Base-by-base conservation (phyloP, 345 rosid genomes). In the Sapria himalayana region DNA sequence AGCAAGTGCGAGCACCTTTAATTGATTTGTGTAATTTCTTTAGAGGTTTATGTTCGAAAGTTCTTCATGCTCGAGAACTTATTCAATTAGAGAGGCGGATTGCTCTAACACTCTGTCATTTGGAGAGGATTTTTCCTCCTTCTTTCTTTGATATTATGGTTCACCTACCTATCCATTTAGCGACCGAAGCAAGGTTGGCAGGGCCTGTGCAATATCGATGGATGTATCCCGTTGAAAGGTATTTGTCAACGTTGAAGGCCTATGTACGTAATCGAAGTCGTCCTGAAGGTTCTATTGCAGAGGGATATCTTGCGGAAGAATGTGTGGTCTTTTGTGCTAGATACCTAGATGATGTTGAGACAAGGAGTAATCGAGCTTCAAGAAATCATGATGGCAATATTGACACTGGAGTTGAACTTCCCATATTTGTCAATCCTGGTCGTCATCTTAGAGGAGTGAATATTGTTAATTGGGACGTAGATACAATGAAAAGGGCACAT, bases 161-260 rank as follows among this genome's bases (percentile, higher is more conserved):
- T 3, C 48, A 33, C 16, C 9, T 45, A 3, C 12, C 29, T 0
- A 13, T 19, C 6, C 39, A 45, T 45, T 2, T 21, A 3, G 39
- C 40, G 5, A n/a, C 15, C 8, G 45, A 41, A 19, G 29, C 29
- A 5, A 41, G 15, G 14, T 1, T 41, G 6, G 29, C 21, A 33
- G 12, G 39, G 5, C 25, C 31, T n/a, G 13, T 45, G 1, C 50
- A 20, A 19, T 45, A 45, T 33, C 31, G 39, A 19, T 45, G 29
- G 40, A 45, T 45, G 50, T 33, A 45, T 13, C 40, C 50, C 12
- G 20, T 45, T 45, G 50, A 45, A 11, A n/a, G 29, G 32, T 45
- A 7, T 25, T 21, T 16, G 5, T 13, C 10, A 0, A 31, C 19
- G 1, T 8, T 11, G 16, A 37, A 18, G 7, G 6, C 12, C 11